A percentile compares a stretch with the other conserved stretches of the same genome.
Evolutionary conservation across 495 filamentous ascomycete genomes (phyloP).

Genomic region (Cercophora newfieldiana): DNA sequence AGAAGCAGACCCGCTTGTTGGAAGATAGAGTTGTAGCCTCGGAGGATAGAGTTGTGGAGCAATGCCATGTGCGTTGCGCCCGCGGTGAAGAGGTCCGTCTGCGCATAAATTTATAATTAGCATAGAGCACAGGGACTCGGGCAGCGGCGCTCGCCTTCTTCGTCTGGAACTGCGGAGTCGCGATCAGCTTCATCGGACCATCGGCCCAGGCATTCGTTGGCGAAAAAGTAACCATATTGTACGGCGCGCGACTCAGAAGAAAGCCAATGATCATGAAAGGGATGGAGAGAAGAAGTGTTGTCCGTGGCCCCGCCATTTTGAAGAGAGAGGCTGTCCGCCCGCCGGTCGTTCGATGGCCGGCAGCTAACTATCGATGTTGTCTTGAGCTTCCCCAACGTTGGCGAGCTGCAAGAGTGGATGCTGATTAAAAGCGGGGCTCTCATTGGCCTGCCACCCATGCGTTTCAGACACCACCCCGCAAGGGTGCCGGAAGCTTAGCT

Average conservation of each 20-base stretch:
- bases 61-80: constrained; percentile 61
- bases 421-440: constrained; percentile 15
- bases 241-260: constrained; percentile 43
- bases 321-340: constrained; percentile 1
- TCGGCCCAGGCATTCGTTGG: constrained; percentile 50
- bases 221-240: constrained; percentile 41
- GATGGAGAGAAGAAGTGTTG: constrained; percentile 28
- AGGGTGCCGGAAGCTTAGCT: background rate
- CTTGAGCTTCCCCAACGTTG: constrained; percentile 1
- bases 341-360: constrained; percentile 25
- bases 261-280: constrained; percentile 37
- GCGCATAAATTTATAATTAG: background rate
- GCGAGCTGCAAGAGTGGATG: background rate
- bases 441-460: constrained; percentile 10
- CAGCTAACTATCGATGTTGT: constrained; percentile 13
- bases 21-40: constrained; percentile 61
- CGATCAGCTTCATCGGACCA: constrained; percentile 48
- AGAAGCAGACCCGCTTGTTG: constrained; percentile 47
- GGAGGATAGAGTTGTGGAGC: constrained; percentile 58
- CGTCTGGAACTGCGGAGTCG: constrained; percentile 48
- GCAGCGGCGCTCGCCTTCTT: constrained; percentile 38
- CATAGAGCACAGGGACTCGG: background rate
- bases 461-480: background rate
- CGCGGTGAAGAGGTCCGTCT: constrained; percentile 53
- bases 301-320: constrained; percentile 22